Percentiles rank a stretch among this genome's conserved stretches.
Conservation (phyloP, 2,329 filamentous ascomycete genomes). For the Colletotrichum noveboracense region DNA sequence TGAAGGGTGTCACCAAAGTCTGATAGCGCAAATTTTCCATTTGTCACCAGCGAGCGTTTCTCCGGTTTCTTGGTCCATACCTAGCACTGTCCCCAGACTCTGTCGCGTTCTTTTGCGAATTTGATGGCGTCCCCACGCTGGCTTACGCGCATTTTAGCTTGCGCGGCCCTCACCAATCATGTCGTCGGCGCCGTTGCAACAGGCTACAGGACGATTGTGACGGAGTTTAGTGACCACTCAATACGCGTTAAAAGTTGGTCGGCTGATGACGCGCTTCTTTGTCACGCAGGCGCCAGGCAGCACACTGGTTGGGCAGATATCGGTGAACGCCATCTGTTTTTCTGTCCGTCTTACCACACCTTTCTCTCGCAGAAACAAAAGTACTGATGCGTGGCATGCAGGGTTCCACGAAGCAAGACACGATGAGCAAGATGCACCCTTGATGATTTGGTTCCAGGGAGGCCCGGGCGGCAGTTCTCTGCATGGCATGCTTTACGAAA, state of each 20-base stretch:
- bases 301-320: constrained; percentile 3
- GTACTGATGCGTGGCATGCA: constrained; percentile 31
- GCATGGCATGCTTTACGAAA: constrained; percentile 55
- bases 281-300: neutral
- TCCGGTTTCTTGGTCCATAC: neutral
- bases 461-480: constrained; percentile 64
- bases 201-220: neutral
- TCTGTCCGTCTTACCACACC: neutral
- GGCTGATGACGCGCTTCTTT: neutral
- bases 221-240: neutral
- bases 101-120: neutral
- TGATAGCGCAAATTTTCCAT: neutral
- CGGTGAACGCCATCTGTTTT: neutral
- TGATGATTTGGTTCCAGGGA: constrained; percentile 65
- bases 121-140: neutral
- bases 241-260: constrained; percentile 3
- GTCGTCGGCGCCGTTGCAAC: neutral
- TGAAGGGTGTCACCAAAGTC: neutral
- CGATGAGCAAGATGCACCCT: constrained; percentile 29
- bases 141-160: neutral
- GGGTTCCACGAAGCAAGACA: constrained; percentile 33
- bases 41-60: neutral
- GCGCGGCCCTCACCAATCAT: neutral
- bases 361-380: neutral
- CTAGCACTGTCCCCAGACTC: neutral